Conservation (phyloP, 2,329 filamentous ascomycete species). For the Fusarium neocosmosporiellum region DNA sequence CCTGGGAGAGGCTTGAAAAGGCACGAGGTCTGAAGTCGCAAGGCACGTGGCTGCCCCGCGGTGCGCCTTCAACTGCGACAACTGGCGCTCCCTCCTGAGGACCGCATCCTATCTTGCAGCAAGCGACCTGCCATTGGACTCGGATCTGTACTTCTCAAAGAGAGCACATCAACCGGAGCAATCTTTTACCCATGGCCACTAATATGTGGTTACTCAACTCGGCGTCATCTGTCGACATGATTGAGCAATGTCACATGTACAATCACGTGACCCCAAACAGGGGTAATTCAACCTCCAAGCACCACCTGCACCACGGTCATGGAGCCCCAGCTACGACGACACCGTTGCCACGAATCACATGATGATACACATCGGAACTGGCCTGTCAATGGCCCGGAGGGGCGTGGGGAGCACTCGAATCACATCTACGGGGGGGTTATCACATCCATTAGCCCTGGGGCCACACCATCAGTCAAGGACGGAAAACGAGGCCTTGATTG, state of each 20-base stretch:
- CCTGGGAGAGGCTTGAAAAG: slow-evolving; percentile 72
- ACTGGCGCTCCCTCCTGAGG: slow-evolving; percentile 26
- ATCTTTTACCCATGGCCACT: background rate
- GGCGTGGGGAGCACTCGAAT: slow-evolving; percentile 32
- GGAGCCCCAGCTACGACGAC: slow-evolving; percentile 21
- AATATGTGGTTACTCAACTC: background rate
- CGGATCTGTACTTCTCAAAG: background rate
- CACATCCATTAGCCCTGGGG: slow-evolving; percentile 35
- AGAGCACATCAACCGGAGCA: background rate
- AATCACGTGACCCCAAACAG: slow-evolving; percentile 33
- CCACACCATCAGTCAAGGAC: slow-evolving; percentile 24
- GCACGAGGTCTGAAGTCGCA: slow-evolving; percentile 54
- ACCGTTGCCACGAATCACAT: slow-evolving; percentile 36
- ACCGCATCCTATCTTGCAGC: background rate
- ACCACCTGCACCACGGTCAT: slow-evolving; percentile 10
- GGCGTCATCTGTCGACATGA: background rate
- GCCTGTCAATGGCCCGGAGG: slow-evolving; percentile 23
- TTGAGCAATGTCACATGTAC: slow-evolving; percentile 19
- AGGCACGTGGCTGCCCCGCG: slow-evolving; percentile 57
- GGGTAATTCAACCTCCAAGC: slow-evolving; percentile 33
- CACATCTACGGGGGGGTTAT: slow-evolving; percentile 44
- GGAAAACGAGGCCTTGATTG: slow-evolving; percentile 39
- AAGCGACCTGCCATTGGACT: background rate
- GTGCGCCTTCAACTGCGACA: slow-evolving; percentile 3
- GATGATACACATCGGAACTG: slow-evolving; percentile 25